Evolutionary conservation across 1,284 basidiomycete species (phyloP), one percentile per base, ranked within the genome.

Genomic region (Mycena sp.): DNA sequence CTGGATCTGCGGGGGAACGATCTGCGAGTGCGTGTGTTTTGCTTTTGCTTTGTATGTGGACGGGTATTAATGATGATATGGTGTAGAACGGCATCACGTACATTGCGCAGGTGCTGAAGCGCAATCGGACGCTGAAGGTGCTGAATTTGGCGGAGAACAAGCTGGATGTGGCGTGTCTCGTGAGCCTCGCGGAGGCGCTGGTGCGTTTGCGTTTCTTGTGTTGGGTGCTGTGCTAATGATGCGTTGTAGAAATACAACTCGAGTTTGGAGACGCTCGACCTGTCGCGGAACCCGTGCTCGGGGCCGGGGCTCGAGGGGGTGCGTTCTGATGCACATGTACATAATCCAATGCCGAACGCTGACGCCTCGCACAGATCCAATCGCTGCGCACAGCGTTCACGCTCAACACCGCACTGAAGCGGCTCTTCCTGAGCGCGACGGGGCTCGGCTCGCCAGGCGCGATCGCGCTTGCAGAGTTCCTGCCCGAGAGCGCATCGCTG

Each of bases 71-170:
- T 16, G n/a, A 29, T 11, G 7, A 52, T 30, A 63, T 40, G 52
- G 48, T 56, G 62, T 65, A 90, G 92, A 86, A 77, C 54, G 96
- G 96, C 0, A 91, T 98, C 25, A 88, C 87, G 0, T 98, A 98
- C 75, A 87, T 99, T 41, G 92, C 95, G 0, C 96, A 98, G 77
- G 96, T 98, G 0, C 80, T 99, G 65, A 99, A 98, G 76, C 89
- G 96, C 43, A 99, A 99, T 76, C 84, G 96, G 29, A 99, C 97
- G 1, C 82, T 99, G 38, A 97, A 96, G 75, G 92, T 98, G 14
- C 84, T 98, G 30, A 99, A 98, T 74, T 78, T 99, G 49, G 92
- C 92, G 72, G 96, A 99, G 73, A 99, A 99, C 77, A 94, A 92
- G 74, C 87, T 99, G 21, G 96, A 97, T 63, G 85, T 94, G 2